Evolutionary conservation across 176 grass and related monocot genomes (phyloP).

Genomic region (Triticum timopheevii): DNA sequence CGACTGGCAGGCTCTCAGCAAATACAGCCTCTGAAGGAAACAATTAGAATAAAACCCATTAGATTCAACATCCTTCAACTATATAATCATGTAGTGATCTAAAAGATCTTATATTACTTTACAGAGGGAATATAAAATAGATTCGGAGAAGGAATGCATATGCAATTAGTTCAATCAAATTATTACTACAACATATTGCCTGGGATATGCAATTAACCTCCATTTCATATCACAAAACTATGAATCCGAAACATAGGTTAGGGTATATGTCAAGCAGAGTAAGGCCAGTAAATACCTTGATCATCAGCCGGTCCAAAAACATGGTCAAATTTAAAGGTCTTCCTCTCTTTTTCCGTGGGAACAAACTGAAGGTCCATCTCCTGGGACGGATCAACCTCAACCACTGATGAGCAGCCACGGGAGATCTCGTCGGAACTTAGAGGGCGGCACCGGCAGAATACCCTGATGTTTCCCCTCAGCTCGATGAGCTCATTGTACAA

Average conservation of each 20-base stretch:
- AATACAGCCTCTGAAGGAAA: constrained; percentile 66
- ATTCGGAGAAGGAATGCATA: neutral
- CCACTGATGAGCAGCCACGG: constrained; percentile 51
- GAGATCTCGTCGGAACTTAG: constrained; percentile 64
- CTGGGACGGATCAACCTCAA: constrained; percentile 56
- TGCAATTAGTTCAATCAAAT: neutral
- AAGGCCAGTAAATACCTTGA: constrained; percentile 53
- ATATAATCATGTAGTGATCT: neutral
- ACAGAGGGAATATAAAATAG: neutral
- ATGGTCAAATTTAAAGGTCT: constrained; percentile 78
- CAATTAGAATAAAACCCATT: constrained; percentile 20
- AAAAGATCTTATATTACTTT: too few species aligned
- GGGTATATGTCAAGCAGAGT: neutral
- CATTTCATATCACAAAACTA: neutral
- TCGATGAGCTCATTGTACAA: constrained; percentile 89
- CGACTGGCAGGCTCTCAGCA: constrained; percentile 68
- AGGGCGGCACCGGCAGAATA: constrained; percentile 83
- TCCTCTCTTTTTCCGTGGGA: constrained; percentile 62
- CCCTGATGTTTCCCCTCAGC: constrained; percentile 88
- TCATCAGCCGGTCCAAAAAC: constrained; percentile 65
- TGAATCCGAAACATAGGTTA: neutral
- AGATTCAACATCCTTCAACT: constrained; percentile 11
- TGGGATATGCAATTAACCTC: neutral
- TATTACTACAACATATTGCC: neutral
- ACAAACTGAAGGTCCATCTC: constrained; percentile 68